Evolutionary conservation across 1,284 basidiomycete genomes (phyloP).

Genomic region (Trichosporon sp.): DNA sequence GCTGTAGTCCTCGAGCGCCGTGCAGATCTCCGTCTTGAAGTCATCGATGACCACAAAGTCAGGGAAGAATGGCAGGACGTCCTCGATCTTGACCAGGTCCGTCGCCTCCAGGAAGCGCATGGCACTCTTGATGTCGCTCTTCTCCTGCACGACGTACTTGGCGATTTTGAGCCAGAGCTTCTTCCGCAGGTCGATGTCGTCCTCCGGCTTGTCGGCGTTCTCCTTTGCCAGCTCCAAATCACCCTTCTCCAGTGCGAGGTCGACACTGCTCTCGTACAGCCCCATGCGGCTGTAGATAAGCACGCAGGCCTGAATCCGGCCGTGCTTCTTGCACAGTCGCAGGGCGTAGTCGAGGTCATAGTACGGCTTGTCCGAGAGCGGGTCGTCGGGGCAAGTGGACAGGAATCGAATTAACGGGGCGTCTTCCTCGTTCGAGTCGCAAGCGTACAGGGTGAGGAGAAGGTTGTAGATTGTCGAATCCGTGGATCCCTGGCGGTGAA

Average conservation of each 20-base stretch:
- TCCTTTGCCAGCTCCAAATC: conserved; percentile 88
- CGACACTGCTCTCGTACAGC: conserved; percentile 91
- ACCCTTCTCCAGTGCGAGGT: conserved; percentile 87
- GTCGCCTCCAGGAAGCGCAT: conserved; percentile 95
- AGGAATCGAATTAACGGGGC: conserved; percentile 80
- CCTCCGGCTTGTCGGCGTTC: conserved; percentile 88
- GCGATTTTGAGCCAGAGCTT: conserved; percentile 98
- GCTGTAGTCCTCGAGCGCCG: conserved; percentile 90
- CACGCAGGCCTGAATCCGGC: conserved; percentile 83
- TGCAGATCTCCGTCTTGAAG: conserved; percentile 98
- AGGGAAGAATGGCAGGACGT: conserved; percentile 98
- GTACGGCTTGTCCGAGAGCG: conserved; percentile 78
- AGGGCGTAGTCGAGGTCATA: conserved; percentile 97
- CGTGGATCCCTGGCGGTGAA: conserved; percentile 66
- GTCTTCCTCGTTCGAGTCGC: conserved; percentile 59
- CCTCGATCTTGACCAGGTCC: conserved; percentile 93
- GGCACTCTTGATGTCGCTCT: conserved; percentile 95
- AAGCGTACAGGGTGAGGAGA: conserved; percentile 78
- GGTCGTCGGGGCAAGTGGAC: conserved; percentile 73
- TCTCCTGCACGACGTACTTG: conserved; percentile 92
- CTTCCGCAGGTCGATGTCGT: conserved; percentile 79
- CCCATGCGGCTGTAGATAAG: conserved; percentile 98
- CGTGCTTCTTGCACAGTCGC: conserved; percentile 77
- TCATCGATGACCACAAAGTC: conserved; percentile 99
- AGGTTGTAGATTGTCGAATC: conserved; percentile 91